These are phyloP conservation scores for Neonectria ditissima DNA, from an alignment of 2,329 filamentous ascomycete genomes.

Conservation along the genomic window DNA sequence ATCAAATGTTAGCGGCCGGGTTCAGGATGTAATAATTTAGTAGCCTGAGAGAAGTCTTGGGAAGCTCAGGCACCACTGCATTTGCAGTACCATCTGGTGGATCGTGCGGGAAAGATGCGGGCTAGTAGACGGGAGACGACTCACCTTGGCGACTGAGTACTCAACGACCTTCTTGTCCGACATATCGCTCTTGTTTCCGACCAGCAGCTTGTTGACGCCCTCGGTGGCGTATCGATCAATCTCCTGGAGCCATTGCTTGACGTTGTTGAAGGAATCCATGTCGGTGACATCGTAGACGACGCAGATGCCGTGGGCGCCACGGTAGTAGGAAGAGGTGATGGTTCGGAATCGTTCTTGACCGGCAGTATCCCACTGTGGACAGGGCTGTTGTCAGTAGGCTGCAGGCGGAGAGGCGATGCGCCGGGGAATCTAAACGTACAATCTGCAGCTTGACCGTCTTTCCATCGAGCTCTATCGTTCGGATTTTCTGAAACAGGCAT, in stretches of 20 bases:
- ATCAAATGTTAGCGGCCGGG: constrained; percentile 34
- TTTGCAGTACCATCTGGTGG: constrained; percentile 39
- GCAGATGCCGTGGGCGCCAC: constrained; percentile 98
- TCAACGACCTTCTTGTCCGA: constrained; percentile 99
- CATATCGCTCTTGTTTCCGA: constrained; percentile 99
- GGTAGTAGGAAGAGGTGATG: constrained; percentile 99
- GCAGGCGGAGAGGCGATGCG: neutral
- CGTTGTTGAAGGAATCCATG: constrained; percentile 99
- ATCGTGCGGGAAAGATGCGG: neutral
- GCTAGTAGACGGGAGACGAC: constrained; percentile 41
- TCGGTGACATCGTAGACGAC: constrained; percentile 99
- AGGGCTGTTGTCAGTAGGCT: constrained; percentile 28
- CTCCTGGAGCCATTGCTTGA: constrained; percentile 99
- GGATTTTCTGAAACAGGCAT: constrained; percentile 82
- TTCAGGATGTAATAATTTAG: neutral
- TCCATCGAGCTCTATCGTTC: constrained; percentile 98
- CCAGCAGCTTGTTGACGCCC: constrained; percentile 98
- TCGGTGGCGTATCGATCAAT: constrained; percentile 99
- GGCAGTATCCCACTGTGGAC: constrained; percentile 92
- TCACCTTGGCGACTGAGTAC: constrained; percentile 98
- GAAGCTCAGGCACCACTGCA: constrained; percentile 25
- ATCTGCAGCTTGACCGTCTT: constrained; percentile 99
- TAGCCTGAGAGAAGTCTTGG: constrained; percentile 26
- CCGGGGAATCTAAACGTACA: constrained; percentile 68
- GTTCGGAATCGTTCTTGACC: constrained; percentile 99